These are phyloP conservation scores for Coemansia sp. DNA, from an alignment of 192 early-diverging fungal genomes.

Conservation along the genomic window DNA sequence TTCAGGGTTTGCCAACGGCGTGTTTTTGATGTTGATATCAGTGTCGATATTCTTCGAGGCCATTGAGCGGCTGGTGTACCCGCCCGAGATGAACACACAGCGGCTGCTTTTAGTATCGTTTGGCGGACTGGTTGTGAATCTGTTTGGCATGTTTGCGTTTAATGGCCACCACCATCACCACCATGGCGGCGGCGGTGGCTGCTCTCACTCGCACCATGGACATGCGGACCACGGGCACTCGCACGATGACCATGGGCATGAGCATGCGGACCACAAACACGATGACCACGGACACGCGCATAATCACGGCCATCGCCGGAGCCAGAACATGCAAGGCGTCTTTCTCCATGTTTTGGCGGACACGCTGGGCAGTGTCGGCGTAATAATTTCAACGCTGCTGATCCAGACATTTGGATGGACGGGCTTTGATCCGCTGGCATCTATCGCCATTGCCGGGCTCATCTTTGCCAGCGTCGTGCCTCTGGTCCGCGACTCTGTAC, in stretches of 20 bases:
- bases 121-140: slow-evolving; percentile 87
- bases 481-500: slow-evolving; percentile 70
- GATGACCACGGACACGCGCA: slow-evolving; percentile 55
- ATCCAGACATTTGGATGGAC: slow-evolving; percentile 92
- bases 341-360: slow-evolving; percentile 95
- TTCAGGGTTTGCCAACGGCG: slow-evolving; percentile 90
- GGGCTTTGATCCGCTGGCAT: slow-evolving; percentile 93
- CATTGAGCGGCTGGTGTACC: slow-evolving; percentile 80
- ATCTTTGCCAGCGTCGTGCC: slow-evolving; percentile 86
- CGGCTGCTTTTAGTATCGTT: slow-evolving; percentile 83
- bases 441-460: slow-evolving; percentile 84
- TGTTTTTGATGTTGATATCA: slow-evolving; percentile 86
- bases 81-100: slow-evolving; percentile 83
- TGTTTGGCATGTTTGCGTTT: slow-evolving; percentile 92
- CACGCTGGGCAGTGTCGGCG: slow-evolving; percentile 92
- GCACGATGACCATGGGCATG: slow-evolving; percentile 57
- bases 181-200: slow-evolving; percentile 13
- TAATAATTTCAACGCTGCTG: slow-evolving; percentile 89
- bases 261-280: slow-evolving; percentile 55
- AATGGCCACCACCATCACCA: slow-evolving; percentile 75
- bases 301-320: slow-evolving; percentile 54
- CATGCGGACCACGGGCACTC: slow-evolving; percentile 43
- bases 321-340: slow-evolving; percentile 91
- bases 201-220: slow-evolving; percentile 7
- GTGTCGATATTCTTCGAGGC: slow-evolving; percentile 91